Evolutionary conservation across 1,139 yeast genomes (phyloP).

Genomic region (Blastobotrys raffinosifermentans): DNA sequence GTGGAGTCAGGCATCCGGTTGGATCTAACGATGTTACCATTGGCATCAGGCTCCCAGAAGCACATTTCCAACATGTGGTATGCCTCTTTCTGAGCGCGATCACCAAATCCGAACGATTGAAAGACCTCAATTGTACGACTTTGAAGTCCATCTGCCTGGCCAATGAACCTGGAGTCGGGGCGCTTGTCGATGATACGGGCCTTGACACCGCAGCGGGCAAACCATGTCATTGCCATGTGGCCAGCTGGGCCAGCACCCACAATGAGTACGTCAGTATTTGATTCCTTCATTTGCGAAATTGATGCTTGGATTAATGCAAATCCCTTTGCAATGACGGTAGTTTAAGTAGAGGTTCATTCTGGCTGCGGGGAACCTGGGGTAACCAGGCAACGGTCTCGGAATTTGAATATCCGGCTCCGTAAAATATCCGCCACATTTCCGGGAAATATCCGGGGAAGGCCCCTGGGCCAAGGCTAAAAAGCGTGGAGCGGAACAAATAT

Average conservation of each 20-base stretch:
- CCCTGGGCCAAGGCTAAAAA: no score
- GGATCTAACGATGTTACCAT: constrained; percentile 21
- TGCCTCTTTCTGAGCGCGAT: constrained; percentile 31
- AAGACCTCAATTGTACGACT: constrained; percentile 34
- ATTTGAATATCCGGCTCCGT: no score
- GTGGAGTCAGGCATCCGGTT: constrained; percentile 31
- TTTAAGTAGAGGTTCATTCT: no score
- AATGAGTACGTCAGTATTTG: constrained; percentile 35
- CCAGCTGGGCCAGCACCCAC: constrained; percentile 40
- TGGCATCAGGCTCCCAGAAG: constrained; percentile 21
- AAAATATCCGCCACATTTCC: no score
- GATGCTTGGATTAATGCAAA: no score
- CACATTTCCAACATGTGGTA: constrained; percentile 28
- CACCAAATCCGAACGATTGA: constrained; percentile 33
- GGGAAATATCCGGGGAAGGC: no score
- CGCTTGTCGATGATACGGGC: constrained; percentile 35
- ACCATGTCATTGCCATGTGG: constrained; percentile 31
- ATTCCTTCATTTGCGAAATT: constrained; percentile 21
- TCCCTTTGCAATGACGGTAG: no score
- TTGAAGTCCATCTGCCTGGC: constrained; percentile 39
- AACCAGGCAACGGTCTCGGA: no score
- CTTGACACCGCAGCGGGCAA: constrained; percentile 31
- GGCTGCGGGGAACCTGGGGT: no score
- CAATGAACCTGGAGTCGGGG: constrained; percentile 29
- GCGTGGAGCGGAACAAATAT: no score